Base-by-base conservation (phyloP, 176 grass and related monocot species). In the Oropetium thomaeum region DNA sequence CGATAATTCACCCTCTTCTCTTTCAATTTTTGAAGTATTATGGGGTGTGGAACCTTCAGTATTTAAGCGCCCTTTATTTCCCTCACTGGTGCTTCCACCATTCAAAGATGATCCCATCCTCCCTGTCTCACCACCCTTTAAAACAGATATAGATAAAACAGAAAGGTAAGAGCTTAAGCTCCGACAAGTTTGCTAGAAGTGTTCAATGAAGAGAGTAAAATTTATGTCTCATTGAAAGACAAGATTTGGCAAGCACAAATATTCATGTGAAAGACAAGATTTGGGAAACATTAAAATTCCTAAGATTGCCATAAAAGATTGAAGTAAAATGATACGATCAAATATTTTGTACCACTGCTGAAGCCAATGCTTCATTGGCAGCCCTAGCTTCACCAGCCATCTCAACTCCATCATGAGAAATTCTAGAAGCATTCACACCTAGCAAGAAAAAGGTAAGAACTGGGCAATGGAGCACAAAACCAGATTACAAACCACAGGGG, bases 1-100 rank as follows among this genome's bases (percentile, higher is more conserved):
- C 0, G 96, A 99, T 76, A 99, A 85, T 88, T 99, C 96, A 52
- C 96, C 96, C 78, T 99, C 96, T 72, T 99, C 96, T 86, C 96
- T 90, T 89, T 99, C 96, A 78, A 95, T 82, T 80, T 95, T 99
- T 12, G 55, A 68, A 52, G 77, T 77, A 66, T 86, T 86, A 72
- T 82, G 74, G 42, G 78, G 48, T 23, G 31, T 29, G 55, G 84
- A 79, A 77, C 69, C 65, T 87, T 93, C 91, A 83, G 76, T 80
- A 38, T 74, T 65, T 47, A 78, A 20, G 10, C 58, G 42, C 45
- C 63, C 84, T 76, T 93, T 93, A 41, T 77, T 90, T 81, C 78
- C 62, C 38, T 87, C 87, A 38, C 55, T 74, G 35, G 27, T 84
- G 42, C 71, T 55, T 43, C 76, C 84, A 67, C 79, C 76, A 84